Base-by-base conservation (phyloP, 257 asterid species). In the Forsythia viridissima region DNA sequence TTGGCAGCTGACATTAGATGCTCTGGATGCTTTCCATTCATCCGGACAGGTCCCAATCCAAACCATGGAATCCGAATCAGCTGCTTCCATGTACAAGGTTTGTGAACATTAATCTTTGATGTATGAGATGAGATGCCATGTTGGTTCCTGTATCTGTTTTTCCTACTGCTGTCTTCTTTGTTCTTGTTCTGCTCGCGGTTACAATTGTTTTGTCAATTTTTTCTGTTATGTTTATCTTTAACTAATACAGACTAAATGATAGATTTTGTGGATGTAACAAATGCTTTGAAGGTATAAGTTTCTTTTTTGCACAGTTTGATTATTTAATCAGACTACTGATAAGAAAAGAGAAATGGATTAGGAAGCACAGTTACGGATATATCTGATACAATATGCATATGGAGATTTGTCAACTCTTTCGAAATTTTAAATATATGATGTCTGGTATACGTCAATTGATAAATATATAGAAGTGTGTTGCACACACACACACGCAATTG, bases 1-100 rank as follows among this genome's bases (percentile, higher is more conserved):
- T 73, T 96, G 99, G 99, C 97, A 96, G 90, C 90, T 91, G 80
- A 96, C 99, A 37, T 83, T 96, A 82, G 99, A 96, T 89, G 99
- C 99, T 79, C 83, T 96, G 80, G 98, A 96, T 76, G 90, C 94
- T 75, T 87, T 91, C 86, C 99, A 91, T 78, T 88, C 92, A 38
- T 90, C 73, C 80, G 98, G 97, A 74, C 93, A 92, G 84, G 77
- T 92, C 81, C 98, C 99, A 20, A 88, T 84, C 79, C 98, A 93
- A 79, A 88, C 91, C 65, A 93, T 93, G 76, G 97, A 96, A 80
- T 96, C 99, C 74, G 99, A 96, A 91, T 96, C 99, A 72, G 97
- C 99, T 20, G 99, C 99, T 77, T 96, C 99, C 77, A 79, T 92
- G 86, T 85, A 90, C 74, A 96, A 96, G 99, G 99, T 96, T 74